Base-by-base conservation (phyloP, 1,284 basidiomycete species). In the Agroathelia rolfsii region DNA sequence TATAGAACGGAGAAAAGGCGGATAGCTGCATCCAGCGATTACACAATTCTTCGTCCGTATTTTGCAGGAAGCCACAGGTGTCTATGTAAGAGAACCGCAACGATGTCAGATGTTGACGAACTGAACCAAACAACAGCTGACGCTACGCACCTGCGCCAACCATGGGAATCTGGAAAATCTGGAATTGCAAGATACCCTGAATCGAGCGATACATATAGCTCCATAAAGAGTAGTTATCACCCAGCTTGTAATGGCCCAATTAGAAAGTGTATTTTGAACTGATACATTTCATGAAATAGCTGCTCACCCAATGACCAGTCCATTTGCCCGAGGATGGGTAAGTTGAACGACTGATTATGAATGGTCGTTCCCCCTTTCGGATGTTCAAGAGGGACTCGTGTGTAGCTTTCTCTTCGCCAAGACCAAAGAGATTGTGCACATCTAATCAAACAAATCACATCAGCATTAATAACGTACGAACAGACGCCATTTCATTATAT, bases 1-100 rank as follows among this genome's bases (percentile, higher is more conserved):
- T 79, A 72, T 11, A 77, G 63, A 81, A 81, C 0, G 76, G 74
- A 51, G 76, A 74, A 51, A 81, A 80, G 0, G 72, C 76, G 3
- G 76, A 76, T 7, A 81, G 55, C 59, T 60, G 75, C 1, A 72
- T 74, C 78, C 78, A 81, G 32, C 78, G 58, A 13, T 74, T 72
- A 42, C 76, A 81, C 1, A 80, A 53, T 2, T 58, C 64, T 48
- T 76, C 75, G 0, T 74, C 80, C 4, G 75, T 75, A 45, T 78
- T 60, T 5, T 49, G n/a, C n/a, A n/a, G n/a, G n/a, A n/a, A n/a
- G n/a, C n/a, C n/a, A n/a, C 69, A 28, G 55, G 69, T 72, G 33
- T 19, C 33, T 3, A 23, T 11, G 15, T n/a, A 12, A n/a, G 23
- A 12, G 13, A 17, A 15, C 21, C 12, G 18, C 24, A 41, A 23